phyloP scores from a whole-genome alignment of 78 protist genomes.

The Mastigamoeba balamuthi region DNA sequence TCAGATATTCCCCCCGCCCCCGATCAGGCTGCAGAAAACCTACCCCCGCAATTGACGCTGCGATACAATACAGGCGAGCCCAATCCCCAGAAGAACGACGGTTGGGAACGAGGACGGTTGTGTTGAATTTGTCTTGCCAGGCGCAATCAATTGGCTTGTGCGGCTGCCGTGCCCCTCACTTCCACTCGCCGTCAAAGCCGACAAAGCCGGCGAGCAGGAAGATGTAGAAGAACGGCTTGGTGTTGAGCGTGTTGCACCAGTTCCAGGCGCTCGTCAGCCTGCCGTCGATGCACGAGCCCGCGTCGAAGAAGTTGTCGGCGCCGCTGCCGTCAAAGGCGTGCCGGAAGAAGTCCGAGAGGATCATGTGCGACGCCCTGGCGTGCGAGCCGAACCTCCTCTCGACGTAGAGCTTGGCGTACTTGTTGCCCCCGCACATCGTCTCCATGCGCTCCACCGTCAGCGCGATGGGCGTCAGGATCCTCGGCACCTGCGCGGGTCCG shows the following conservation, averaged over 20 bases:
- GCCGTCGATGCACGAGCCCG: slow-evolving; percentile 92
- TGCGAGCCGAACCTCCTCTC: slow-evolving; percentile 20
- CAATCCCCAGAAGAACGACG: no score
- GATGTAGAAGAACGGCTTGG: slow-evolving; percentile 58
- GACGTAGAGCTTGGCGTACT: slow-evolving; percentile 3
- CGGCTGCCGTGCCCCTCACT: no score
- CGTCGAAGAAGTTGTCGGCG: slow-evolving; percentile 84
- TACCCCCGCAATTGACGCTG: no score
- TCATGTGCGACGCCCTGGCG: slow-evolving; percentile 4
- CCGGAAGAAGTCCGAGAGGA: slow-evolving; percentile 85
- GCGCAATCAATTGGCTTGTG: no score
- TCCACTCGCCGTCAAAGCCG: slow-evolving; percentile 82
- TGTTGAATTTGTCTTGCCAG: no score
- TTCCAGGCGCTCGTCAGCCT: slow-evolving; percentile 91
- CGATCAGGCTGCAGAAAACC: no score
- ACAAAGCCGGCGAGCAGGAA: slow-evolving; percentile 71
- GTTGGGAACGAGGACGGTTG: no score
- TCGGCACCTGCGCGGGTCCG: slow-evolving; percentile 9
- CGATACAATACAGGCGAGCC: no score
- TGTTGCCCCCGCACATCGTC: slow-evolving; percentile 12
- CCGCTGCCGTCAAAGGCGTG: slow-evolving; percentile 84
- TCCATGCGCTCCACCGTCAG: slow-evolving; percentile 16
- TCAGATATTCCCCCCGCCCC: no score
- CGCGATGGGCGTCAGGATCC: slow-evolving; percentile 72
- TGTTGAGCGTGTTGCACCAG: slow-evolving; percentile 71